Percentiles rank a stretch among this genome's conserved stretches.
phyloP scores from a whole-genome alignment of 2,329 filamentous ascomycete genomes.

The Dactylellina parvicollis region DNA sequence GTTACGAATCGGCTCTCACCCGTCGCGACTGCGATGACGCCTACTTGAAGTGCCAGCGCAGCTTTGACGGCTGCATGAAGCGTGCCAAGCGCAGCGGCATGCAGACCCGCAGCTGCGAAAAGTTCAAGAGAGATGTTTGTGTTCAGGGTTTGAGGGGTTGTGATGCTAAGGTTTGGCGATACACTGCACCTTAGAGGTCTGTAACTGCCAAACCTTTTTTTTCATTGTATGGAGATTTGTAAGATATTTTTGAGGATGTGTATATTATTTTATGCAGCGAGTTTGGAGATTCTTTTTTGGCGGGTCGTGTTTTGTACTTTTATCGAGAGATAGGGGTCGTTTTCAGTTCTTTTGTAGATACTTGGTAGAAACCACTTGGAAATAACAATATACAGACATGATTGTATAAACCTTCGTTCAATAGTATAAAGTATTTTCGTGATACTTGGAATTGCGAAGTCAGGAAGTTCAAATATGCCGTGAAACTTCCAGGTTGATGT shows the following conservation, averaged over 20 bases:
- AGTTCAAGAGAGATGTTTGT: slow-evolving; percentile 46
- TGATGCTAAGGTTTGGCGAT: slow-evolving; percentile 28
- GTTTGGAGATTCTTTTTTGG: neutral
- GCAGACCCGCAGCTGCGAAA: slow-evolving; percentile 49
- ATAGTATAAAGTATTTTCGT: too few species aligned
- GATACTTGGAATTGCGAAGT: too few species aligned
- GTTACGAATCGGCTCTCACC: slow-evolving; percentile 35
- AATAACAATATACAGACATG: too few species aligned
- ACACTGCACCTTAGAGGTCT: neutral
- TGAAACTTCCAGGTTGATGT: too few species aligned
- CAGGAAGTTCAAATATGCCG: too few species aligned
- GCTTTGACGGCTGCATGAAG: slow-evolving; percentile 44
- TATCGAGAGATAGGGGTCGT: neutral
- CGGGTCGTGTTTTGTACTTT: slow-evolving; percentile 2
- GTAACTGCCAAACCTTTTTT: neutral
- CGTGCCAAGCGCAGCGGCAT: slow-evolving; percentile 46
- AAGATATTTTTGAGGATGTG: slow-evolving; percentile 25
- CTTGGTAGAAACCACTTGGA: slow-evolving; percentile 26
- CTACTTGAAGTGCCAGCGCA: slow-evolving; percentile 35
- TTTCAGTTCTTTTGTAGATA: slow-evolving; percentile 50
- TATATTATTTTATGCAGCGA: slow-evolving; percentile 5
- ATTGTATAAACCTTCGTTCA: too few species aligned
- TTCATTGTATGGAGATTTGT: slow-evolving; percentile 4
- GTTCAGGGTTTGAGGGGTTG: slow-evolving; percentile 34
- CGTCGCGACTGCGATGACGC: slow-evolving; percentile 44